Evolutionary conservation across 768 basidiomycete species (phyloP).

Genomic region (Suillus alpinus): DNA sequence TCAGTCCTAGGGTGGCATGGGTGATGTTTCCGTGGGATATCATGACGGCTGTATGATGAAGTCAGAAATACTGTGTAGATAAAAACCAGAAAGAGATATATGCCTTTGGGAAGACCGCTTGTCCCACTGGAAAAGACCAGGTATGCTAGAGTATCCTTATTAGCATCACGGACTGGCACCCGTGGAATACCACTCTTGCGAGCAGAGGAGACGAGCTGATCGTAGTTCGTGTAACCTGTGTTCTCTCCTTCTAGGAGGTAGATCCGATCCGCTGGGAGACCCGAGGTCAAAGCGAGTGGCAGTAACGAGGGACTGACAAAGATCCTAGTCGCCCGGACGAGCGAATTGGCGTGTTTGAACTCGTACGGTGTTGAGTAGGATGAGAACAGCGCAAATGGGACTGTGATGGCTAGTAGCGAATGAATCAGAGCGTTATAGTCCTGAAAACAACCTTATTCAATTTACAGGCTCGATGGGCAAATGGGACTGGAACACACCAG

Average conservation of each 20-base stretch:
- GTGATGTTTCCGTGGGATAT: conserved; percentile 57
- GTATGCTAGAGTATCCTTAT: conserved; percentile 54
- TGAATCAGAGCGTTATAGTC: conserved; percentile 46
- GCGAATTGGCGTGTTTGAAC: conserved; percentile 43
- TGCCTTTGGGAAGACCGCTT: conserved; percentile 65
- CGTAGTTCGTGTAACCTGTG: conserved; percentile 37
- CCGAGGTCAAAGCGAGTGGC: conserved; percentile 32
- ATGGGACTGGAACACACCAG: conserved; percentile 37
- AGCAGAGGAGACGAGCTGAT: conserved; percentile 38
- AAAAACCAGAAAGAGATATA: background rate
- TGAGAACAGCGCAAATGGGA: conserved; percentile 47
- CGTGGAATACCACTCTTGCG: conserved; percentile 34
- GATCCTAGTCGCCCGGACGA: conserved; percentile 43
- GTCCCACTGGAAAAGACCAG: conserved; percentile 71
- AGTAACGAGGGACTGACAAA: conserved; percentile 45
- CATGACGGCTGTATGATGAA: conserved; percentile 48
- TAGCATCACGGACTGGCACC: conserved; percentile 39
- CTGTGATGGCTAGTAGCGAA: conserved; percentile 39
- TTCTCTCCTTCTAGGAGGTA: conserved; percentile 41
- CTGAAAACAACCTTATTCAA: conserved; percentile 24
- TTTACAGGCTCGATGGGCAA: background rate
- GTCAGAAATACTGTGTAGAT: background rate
- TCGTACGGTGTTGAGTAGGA: conserved; percentile 49
- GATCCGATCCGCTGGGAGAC: conserved; percentile 34
- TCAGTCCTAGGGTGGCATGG: conserved; percentile 35